Evolutionary conservation across 2,329 filamentous ascomycete genomes (phyloP), one percentile per base, ranked within the genome.

Genomic region (Alternaria incomplexa): DNA sequence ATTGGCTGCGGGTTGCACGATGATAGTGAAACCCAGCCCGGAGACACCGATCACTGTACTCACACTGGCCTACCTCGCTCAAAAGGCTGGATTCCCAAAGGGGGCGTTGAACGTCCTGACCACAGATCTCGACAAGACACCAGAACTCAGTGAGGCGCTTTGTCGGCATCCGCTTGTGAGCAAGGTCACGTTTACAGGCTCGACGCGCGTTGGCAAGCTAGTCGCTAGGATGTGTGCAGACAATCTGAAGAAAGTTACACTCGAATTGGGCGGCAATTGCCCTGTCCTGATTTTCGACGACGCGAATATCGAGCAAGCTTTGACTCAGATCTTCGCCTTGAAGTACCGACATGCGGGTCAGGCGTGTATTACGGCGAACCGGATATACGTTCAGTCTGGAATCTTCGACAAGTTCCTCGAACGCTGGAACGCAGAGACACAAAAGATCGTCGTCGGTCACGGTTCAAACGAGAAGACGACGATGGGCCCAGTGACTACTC

Each of bases 1-100:
- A 1, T 79, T 92, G 43, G 90, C 90, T 2, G 90, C 90, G 4
- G 90, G 90, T 1, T 92, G 90, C 73, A 89, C 90, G 2, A 92
- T 94, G 88, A 84, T 94, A 28, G 81, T 85, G 43, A 81, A 81
- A 58, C 80, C 80, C 9, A 81, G 79, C 10, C 79, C 80, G 8
- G 79, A 81, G 55, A 81, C 80, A 6, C 80, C 80, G 6, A 79
- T 81, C 30, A 79, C 78, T 1, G 67, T 79, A 7, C 76, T 81
- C 13, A 77, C 78, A 4, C 65, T 81, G 40, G 79, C 79, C 0
- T 71, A 78, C 51, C 74, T 81, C 23, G 79, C 79, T n/a, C 69
- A 79, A 28, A 73, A 80, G 52, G 80, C 80, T 55, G 80, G 80
- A 0, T 80, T 90, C 62, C 85, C 86, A 0, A 83, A 85, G 15